Evolutionary conservation across 345 rosid genomes (phyloP).

Genomic region (Salix suchowensis): DNA sequence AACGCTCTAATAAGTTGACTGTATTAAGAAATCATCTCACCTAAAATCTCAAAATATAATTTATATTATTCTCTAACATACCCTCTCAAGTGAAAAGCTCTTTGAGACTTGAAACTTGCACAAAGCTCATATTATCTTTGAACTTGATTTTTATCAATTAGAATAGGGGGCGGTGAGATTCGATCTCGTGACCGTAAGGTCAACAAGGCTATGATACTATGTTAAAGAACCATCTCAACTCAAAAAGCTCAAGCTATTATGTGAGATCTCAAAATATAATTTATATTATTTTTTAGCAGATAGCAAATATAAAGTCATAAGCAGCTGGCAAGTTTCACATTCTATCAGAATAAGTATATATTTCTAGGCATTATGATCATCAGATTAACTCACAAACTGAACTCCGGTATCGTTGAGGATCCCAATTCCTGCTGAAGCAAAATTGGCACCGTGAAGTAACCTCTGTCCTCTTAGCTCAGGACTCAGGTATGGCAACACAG

Average conservation of each 20-base stretch:
- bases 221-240: fast-evolving
- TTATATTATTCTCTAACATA: too few relatives aligned
- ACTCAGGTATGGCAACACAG: slow-evolving; percentile 67
- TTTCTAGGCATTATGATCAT: background rate
- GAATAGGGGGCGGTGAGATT: fast-evolving
- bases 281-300: too few relatives aligned
- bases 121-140: fast-evolving
- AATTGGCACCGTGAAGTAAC: slow-evolving; percentile 73
- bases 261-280: fast-evolving
- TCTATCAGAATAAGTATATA: too few relatives aligned
- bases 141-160: too few relatives aligned
- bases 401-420: slow-evolving; percentile 61
- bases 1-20: background rate
- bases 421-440: slow-evolving; percentile 87
- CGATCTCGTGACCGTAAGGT: fast-evolving
- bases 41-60: background rate
- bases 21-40: too few relatives aligned
- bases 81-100: fast-evolving
- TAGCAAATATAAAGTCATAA: background rate
- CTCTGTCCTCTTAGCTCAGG: slow-evolving; percentile 52
- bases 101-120: too few relatives aligned
- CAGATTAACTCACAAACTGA: slow-evolving; percentile 46
- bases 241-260: too few relatives aligned
- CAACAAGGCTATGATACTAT: fast-evolving
- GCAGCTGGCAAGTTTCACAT: background rate